Evolutionary conservation across 441 rosid genomes (phyloP).

Genomic region (Mallotus japonicus): DNA sequence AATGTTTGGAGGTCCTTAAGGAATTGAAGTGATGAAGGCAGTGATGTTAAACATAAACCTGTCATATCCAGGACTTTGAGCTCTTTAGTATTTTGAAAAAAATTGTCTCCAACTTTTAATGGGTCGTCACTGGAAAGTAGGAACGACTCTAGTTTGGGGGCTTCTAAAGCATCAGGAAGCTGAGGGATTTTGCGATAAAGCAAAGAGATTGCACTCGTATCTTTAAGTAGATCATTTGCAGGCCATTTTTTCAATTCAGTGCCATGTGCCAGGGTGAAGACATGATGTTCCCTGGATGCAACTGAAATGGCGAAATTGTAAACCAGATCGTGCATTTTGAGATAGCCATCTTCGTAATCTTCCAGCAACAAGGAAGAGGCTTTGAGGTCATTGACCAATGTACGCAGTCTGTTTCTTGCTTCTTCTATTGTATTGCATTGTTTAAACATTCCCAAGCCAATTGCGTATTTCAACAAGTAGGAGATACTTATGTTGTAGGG

Average conservation of each 20-base stretch:
- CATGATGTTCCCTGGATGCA: slow-evolving; percentile 12
- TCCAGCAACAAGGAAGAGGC: slow-evolving; percentile 16
- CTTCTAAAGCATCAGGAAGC: slow-evolving; percentile 25
- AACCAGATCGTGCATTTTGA: slow-evolving; percentile 19
- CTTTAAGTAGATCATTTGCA: background rate
- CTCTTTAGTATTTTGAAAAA: slow-evolving; percentile 21
- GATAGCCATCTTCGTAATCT: rapidly evolving
- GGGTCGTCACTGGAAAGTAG: background rate
- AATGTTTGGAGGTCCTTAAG: slow-evolving; percentile 33
- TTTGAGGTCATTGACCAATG: slow-evolving; percentile 7
- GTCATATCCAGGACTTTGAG: slow-evolving; percentile 33
- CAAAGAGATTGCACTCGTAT: slow-evolving; percentile 12
- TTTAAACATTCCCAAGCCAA: slow-evolving; percentile 11
- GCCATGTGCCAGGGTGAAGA: background rate
- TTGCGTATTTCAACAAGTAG: background rate
- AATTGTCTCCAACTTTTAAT: slow-evolving; percentile 16
- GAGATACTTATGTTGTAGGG: background rate
- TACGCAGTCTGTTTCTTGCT: slow-evolving; percentile 9
- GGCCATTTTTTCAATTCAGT: slow-evolving; percentile 18
- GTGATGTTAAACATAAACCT: background rate
- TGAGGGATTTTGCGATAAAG: background rate
- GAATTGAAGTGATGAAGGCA: slow-evolving; percentile 28
- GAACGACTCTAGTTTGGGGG: slow-evolving; percentile 31
- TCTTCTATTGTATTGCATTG: background rate
- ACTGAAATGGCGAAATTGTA: slow-evolving; percentile 4